Conservation (phyloP, 495 filamentous ascomycete species). For the Cercophora samala region DNA sequence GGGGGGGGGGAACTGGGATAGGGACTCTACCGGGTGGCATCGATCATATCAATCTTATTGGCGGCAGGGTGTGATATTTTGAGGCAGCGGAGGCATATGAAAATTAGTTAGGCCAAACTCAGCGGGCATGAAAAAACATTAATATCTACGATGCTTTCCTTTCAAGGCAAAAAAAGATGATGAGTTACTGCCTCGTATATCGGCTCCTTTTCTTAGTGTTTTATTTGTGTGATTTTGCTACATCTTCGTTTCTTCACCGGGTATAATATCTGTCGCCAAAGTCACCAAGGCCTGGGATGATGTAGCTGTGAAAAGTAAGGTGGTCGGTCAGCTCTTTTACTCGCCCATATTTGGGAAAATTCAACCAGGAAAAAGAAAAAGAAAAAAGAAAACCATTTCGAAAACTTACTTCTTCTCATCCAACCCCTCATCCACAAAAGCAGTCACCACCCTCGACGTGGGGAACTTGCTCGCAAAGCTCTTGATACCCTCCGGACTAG, state of each 20-base stretch:
- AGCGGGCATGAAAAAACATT: not conserved
- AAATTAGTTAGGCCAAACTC: not conserved
- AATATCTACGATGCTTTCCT: not conserved
- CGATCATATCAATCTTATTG: not conserved
- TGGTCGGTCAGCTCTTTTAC: not conserved
- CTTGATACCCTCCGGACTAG: constrained; percentile 85
- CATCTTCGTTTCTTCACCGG: constrained; percentile 50
- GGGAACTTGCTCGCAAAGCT: constrained; percentile 90
- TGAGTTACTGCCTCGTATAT: not conserved
- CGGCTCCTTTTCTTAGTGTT: not conserved
- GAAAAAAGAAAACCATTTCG: constrained; percentile 7
- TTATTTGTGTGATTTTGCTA: constrained; percentile 3
- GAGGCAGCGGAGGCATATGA: not conserved
- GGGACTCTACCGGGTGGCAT: not conserved
- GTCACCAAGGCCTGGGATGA: constrained; percentile 90
- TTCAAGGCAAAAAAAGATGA: not conserved
- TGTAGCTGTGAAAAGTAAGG: constrained; percentile 74
- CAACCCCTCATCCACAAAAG: constrained; percentile 88
- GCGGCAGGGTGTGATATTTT: not conserved
- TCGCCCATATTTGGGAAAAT: not conserved
- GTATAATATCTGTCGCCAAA: constrained; percentile 98
- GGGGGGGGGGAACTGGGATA: not conserved
- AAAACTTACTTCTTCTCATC: constrained; percentile 91
- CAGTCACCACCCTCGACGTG: constrained; percentile 90
- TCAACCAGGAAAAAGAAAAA: constrained; percentile 20